Evolutionary conservation across 805 yeast genomes (phyloP).

Genomic region (Torulaspora microellipsoides): DNA sequence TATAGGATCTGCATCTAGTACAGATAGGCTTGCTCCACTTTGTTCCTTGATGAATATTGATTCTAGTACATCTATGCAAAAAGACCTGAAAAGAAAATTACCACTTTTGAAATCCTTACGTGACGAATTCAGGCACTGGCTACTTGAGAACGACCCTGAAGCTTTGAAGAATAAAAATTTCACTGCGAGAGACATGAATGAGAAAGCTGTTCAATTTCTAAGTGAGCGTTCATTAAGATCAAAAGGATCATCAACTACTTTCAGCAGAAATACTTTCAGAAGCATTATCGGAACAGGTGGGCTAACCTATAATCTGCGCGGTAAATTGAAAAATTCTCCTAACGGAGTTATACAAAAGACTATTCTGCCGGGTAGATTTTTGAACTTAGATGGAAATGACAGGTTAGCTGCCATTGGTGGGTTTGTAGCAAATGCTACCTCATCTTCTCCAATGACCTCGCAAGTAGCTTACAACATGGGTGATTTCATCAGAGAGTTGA

Average conservation of each 20-base stretch:
- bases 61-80: conserved; percentile 10
- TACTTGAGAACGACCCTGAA: conserved; percentile 48
- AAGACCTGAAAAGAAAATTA: conserved; percentile 30
- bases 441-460: conserved; percentile 30
- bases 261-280: conserved; percentile 9
- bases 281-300: conserved; percentile 70
- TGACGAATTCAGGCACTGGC: conserved; percentile 50
- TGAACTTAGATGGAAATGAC: conserved; percentile 40
- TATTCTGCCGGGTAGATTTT: conserved; percentile 66
- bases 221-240: conserved; percentile 15
- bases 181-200: conserved; percentile 34
- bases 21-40: conserved; percentile 21
- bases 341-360: conserved; percentile 55
- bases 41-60: conserved; percentile 19
- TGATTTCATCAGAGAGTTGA: conserved; percentile 42
- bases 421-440: conserved; percentile 37
- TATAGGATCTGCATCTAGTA: conserved; percentile 13
- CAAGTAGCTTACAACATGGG: conserved; percentile 35
- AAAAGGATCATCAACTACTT: conserved; percentile 5
- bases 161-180: conserved; percentile 30
- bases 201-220: conserved; percentile 41
- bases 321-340: conserved; percentile 65
- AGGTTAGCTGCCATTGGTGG: conserved; percentile 58
- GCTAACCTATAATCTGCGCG: conserved; percentile 61
- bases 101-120: conserved; percentile 45